phyloP scores from a whole-genome alignment of 768 basidiomycete species.

The Mycena maculata region DNA sequence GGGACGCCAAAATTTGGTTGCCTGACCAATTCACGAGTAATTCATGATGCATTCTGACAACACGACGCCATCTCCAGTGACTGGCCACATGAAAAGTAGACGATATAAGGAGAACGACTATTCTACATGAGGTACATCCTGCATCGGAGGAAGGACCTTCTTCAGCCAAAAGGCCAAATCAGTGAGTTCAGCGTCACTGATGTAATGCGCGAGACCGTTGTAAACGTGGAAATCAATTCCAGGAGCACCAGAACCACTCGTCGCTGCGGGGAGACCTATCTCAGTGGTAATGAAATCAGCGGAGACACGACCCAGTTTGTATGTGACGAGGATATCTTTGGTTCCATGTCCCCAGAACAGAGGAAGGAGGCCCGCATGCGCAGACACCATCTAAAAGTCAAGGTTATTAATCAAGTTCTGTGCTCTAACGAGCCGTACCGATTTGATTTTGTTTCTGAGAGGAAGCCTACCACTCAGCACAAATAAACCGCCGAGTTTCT shows the following conservation, averaged over 20 bases:
- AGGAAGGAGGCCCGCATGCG: conserved; percentile 29
- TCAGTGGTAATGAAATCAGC: conserved; percentile 35
- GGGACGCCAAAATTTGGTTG: too few species aligned
- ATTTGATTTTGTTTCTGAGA: conserved; percentile 53
- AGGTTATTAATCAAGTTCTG: background rate
- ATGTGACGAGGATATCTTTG: conserved; percentile 31
- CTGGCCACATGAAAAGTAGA: too few species aligned
- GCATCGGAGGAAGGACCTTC: too few species aligned
- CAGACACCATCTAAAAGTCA: conserved; percentile 27
- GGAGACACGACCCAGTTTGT: conserved; percentile 23
- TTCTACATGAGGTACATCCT: too few species aligned
- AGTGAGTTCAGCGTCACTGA: conserved; percentile 31
- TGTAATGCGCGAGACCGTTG: conserved; percentile 24
- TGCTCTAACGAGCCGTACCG: conserved; percentile 36
- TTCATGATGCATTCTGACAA: too few species aligned
- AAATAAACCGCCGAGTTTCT: conserved; percentile 53
- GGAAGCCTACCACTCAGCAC: conserved; percentile 59
- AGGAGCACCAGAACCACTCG: conserved; percentile 1
- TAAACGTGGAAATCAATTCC: conserved; percentile 33
- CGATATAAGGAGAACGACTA: too few species aligned
- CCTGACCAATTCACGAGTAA: too few species aligned
- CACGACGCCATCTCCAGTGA: too few species aligned
- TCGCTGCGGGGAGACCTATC: conserved; percentile 29
- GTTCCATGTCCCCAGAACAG: conserved; percentile 42
- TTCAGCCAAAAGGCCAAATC: conserved; percentile 27